Evolutionary conservation across 306 rosid genomes (phyloP).

Genomic region (Morella rubra): DNA sequence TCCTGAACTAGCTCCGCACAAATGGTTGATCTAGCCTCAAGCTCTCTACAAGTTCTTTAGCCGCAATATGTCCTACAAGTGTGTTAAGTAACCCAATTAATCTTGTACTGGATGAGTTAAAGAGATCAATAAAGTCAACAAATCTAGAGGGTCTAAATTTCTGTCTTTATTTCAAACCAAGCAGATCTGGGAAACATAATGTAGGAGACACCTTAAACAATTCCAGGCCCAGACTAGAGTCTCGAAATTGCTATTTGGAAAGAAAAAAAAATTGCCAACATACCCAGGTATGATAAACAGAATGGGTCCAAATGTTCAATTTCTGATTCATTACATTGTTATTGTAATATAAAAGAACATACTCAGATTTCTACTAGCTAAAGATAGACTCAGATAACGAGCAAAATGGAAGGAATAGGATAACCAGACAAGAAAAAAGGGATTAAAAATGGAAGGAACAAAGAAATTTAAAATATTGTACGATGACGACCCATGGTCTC

Average conservation of each 20-base stretch:
- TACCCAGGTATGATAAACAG: slow-evolving; percentile 5
- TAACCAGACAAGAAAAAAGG: slow-evolving; percentile 33
- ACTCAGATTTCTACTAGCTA: slow-evolving; percentile 37
- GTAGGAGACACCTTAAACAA: neutral
- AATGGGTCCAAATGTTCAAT: slow-evolving; percentile 28
- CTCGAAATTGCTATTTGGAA: neutral
- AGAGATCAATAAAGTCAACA: too few relatives aligned
- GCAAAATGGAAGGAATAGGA: slow-evolving; percentile 16
- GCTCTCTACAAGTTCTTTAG: too few relatives aligned
- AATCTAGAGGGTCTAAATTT: neutral
- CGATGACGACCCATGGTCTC: slow-evolving; percentile 33
- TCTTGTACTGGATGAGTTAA: too few relatives aligned
- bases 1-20: too few relatives aligned
- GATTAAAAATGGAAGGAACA: slow-evolving; percentile 13
- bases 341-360: slow-evolving; percentile 40
- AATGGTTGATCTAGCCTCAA: too few relatives aligned
- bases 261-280: neutral
- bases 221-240: neutral
- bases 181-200: neutral
- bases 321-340: slow-evolving; percentile 41
- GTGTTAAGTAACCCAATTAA: too few relatives aligned
- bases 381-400: slow-evolving; percentile 31
- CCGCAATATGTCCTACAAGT: too few relatives aligned
- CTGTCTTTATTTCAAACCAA: neutral
- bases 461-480: slow-evolving; percentile 13